Conservation (phyloP, 192 early-diverging fungal genomes). For the Chytriomyces sp. region DNA sequence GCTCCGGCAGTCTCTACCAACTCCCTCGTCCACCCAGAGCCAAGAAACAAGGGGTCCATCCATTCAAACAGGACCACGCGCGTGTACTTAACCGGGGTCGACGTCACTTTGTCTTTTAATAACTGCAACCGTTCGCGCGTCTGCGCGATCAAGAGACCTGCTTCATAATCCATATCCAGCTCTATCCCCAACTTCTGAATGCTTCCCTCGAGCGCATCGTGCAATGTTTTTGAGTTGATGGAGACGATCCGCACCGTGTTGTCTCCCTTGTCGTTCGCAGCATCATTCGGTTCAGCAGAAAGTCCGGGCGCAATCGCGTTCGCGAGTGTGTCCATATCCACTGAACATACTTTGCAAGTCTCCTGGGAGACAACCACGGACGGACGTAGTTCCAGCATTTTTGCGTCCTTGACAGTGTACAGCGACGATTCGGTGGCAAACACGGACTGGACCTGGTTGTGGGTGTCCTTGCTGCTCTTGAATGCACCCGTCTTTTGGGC, state of each 20-base stretch:
- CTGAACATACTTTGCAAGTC: conserved; percentile 43
- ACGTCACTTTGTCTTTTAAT: background rate
- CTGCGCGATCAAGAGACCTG: background rate
- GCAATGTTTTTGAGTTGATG: conserved; percentile 35
- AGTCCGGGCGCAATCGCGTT: conserved; percentile 19
- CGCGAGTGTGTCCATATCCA: conserved; percentile 42
- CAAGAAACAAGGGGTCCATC: conserved; percentile 42
- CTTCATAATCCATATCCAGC: conserved; percentile 25
- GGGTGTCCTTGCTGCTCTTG: background rate
- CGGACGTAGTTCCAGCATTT: conserved; percentile 27
- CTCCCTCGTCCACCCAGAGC: conserved; percentile 43
- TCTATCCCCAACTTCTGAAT: conserved; percentile 30
- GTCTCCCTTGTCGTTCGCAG: conserved; percentile 21
- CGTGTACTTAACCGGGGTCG: background rate
- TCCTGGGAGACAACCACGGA: conserved; percentile 40
- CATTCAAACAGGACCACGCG: conserved; percentile 39
- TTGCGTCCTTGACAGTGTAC: conserved; percentile 34
- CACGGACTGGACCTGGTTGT: conserved; percentile 10
- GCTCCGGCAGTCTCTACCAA: conserved; percentile 33
- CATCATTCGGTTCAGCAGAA: background rate
- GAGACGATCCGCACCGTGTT: background rate
- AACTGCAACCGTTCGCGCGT: background rate
- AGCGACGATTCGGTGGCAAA: conserved; percentile 24
- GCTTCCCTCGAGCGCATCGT: conserved; percentile 34
- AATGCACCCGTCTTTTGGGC: background rate